Conservation (phyloP, 306 rosid species). For the Luffa acutangula region DNA sequence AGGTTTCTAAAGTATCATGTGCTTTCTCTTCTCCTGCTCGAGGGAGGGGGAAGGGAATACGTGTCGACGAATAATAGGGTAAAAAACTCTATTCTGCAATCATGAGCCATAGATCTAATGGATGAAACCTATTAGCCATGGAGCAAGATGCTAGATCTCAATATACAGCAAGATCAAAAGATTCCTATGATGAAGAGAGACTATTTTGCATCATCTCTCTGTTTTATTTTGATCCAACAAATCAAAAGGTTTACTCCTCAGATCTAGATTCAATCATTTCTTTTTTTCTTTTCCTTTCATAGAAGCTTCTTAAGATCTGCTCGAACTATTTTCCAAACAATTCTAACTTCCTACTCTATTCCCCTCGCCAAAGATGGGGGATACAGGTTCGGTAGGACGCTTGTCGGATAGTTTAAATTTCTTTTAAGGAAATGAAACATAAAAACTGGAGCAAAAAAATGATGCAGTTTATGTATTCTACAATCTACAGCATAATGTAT, state of each 20-base stretch:
- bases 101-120: not conserved
- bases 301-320: not conserved
- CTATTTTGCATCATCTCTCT: not conserved
- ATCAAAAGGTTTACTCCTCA: not conserved
- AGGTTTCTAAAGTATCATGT: not conserved
- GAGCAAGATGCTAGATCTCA: not conserved
- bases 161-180: not conserved
- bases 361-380: not conserved
- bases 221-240: not conserved
- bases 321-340: not conserved
- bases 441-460: not conserved
- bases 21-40: not conserved
- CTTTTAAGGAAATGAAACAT: conserved; percentile 4
- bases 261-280: not conserved
- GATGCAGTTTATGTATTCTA: not conserved
- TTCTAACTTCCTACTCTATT: not conserved
- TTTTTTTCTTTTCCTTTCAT: not conserved
- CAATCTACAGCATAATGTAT: conserved; percentile 3
- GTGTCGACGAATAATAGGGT: not conserved
- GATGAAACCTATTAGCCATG: not conserved
- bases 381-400: not conserved
- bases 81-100: not conserved
- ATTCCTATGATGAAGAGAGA: not conserved
- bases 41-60: not conserved
- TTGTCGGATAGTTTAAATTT: not conserved